Evolutionary conservation across 441 rosid genomes (phyloP).

Genomic region (Kokia cookei): DNA sequence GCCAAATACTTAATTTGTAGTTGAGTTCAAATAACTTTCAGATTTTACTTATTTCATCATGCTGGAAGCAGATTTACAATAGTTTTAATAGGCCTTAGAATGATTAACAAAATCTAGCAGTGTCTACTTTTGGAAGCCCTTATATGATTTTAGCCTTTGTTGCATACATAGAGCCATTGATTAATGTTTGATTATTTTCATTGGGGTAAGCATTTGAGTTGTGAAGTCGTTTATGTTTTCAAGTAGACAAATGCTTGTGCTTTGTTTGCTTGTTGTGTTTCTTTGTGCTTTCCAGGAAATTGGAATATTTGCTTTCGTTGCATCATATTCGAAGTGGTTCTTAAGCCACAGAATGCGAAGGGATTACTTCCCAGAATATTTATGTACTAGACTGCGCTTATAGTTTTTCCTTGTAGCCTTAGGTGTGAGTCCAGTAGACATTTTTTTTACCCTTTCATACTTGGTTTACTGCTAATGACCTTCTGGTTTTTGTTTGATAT

Average conservation of each 20-base stretch:
- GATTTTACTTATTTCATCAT: not conserved
- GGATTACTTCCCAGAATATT: not conserved
- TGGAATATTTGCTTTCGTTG: not conserved
- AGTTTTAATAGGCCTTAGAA: not conserved
- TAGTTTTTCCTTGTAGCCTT: not conserved
- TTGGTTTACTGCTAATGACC: conserved; percentile 3
- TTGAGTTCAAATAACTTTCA: not conserved
- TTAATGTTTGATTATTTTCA: not conserved
- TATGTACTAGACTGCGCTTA: not conserved
- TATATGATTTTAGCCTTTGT: not conserved
- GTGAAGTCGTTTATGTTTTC: not conserved
- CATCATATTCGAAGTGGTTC: not conserved
- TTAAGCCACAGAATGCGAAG: not conserved
- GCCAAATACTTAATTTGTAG: not conserved
- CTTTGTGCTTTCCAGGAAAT: not conserved
- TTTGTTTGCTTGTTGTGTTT: not conserved
- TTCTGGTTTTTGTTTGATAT: conserved; percentile 1
- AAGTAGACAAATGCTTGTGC: not conserved
- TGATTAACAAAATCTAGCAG: not conserved
- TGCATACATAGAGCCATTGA: not conserved
- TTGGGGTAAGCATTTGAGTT: not conserved
- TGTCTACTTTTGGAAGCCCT: not conserved
- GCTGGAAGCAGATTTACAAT: not conserved
- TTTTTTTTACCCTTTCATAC: not conserved
- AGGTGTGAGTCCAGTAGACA: not conserved